Conservation (phyloP, 768 basidiomycete species). For the Kwoniella dendrophila region DNA sequence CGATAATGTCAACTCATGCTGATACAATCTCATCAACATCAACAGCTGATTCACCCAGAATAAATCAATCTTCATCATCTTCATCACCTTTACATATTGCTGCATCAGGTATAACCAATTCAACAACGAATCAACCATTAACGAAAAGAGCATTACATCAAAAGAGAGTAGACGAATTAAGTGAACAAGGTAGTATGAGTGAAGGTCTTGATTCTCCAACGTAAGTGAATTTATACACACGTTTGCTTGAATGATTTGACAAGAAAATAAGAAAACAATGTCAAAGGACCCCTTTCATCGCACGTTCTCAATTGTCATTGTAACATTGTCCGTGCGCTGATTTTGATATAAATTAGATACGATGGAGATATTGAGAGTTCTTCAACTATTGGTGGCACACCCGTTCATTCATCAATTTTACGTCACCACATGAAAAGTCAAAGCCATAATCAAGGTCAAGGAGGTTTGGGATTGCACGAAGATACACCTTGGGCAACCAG, state of each 20-base stretch:
- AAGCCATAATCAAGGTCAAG: no score
- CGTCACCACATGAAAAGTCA: constrained; percentile 29
- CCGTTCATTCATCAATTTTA: constrained; percentile 31
- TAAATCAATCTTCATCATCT: constrained; percentile 2
- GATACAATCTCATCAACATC: constrained; percentile 22
- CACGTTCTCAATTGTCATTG: not conserved
- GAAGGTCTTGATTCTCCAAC: constrained; percentile 51
- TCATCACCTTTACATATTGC: constrained; percentile 10
- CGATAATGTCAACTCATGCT: constrained; percentile 33
- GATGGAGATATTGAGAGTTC: constrained; percentile 56
- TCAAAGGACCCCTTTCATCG: no score
- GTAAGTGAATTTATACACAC: no score
- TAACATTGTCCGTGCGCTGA: constrained; percentile 9
- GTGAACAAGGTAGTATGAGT: constrained; percentile 44
- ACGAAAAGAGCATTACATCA: constrained; percentile 20
- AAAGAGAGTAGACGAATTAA: constrained; percentile 37
- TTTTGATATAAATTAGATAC: constrained; percentile 32
- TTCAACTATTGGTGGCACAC: constrained; percentile 42
- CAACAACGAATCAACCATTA: not conserved
- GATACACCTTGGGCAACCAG: not conserved
- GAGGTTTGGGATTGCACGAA: not conserved
- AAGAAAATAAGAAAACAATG: no score
- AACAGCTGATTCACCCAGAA: constrained; percentile 25
- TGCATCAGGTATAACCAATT: constrained; percentile 2
- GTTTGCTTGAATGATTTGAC: no score